phyloP scores from a whole-genome alignment of 2,329 filamentous ascomycete genomes.

The Ceratocystis huliohia region DNA sequence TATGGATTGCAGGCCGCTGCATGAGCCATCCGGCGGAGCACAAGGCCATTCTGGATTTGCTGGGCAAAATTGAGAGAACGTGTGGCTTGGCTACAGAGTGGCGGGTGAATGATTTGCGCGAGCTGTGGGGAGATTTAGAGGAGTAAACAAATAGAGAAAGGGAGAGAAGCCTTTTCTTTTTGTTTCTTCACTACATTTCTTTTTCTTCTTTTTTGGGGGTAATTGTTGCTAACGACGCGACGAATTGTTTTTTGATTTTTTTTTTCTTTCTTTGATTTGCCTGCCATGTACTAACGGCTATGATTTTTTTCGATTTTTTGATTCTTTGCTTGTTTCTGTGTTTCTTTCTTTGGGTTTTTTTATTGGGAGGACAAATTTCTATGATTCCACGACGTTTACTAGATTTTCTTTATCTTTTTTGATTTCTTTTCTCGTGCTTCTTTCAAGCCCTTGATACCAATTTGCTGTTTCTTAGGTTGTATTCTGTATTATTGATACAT shows the following conservation, averaged over 20 bases:
- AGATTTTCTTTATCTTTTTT: constrained; percentile 8
- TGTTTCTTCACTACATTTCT: neutral
- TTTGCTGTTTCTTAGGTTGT: neutral
- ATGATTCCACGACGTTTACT: constrained; percentile 1
- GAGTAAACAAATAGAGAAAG: constrained; percentile 21
- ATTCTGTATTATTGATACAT: too few species aligned
- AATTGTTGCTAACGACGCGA: too few species aligned
- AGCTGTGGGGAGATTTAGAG: constrained; percentile 37
- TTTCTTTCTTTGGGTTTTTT: neutral
- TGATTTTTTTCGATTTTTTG: neutral
- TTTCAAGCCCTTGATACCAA: neutral
- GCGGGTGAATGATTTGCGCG: constrained; percentile 39
- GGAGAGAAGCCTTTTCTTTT: constrained; percentile 18
- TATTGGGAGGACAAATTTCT: constrained; percentile 2
- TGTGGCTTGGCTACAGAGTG: constrained; percentile 42
- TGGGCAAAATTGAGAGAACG: constrained; percentile 38
- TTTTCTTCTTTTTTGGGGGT: neutral
- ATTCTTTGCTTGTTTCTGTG: neutral
- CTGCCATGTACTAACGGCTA: neutral
- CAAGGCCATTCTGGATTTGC: constrained; percentile 33
- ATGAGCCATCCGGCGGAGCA: constrained; percentile 37
- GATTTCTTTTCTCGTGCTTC: neutral
- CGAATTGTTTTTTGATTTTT: neutral
- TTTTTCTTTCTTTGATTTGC: neutral
- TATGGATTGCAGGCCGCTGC: constrained; percentile 41